Conservation (phyloP, 805 yeast genomes). For the Candida montana region DNA sequence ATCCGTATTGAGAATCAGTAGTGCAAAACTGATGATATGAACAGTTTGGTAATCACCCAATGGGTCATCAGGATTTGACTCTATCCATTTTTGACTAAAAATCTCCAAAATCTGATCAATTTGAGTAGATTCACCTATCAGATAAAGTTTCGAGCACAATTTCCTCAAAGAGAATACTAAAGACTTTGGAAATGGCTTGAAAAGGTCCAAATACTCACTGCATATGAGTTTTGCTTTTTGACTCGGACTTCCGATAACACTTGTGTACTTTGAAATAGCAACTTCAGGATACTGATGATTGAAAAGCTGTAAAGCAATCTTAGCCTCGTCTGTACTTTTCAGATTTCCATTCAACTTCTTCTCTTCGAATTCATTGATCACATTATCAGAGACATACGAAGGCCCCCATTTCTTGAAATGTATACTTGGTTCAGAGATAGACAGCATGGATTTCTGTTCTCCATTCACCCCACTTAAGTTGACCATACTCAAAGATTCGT, state of each 20-base stretch:
- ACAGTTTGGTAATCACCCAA: constrained; percentile 51
- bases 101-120: constrained; percentile 68
- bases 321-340: background rate
- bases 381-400: constrained; percentile 14
- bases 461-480: constrained; percentile 18
- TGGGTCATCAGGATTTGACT: constrained; percentile 42
- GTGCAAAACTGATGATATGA: constrained; percentile 66
- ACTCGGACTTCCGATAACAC: constrained; percentile 32
- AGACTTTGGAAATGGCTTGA: constrained; percentile 42
- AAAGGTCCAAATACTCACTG: constrained; percentile 31
- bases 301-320: constrained; percentile 29
- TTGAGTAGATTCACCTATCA: constrained; percentile 80
- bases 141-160: constrained; percentile 61
- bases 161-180: constrained; percentile 51
- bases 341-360: background rate
- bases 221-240: constrained; percentile 23
- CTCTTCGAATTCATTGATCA: constrained; percentile 20
- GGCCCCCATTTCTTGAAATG: constrained; percentile 7
- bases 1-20: constrained; percentile 72
- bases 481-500: constrained; percentile 18
- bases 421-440: constrained; percentile 3
- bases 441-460: constrained; percentile 11
- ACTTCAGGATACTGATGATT: constrained; percentile 26
- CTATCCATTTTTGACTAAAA: constrained; percentile 60
- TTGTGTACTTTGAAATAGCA: constrained; percentile 38